Evolutionary conservation across 495 filamentous ascomycete genomes (phyloP), one percentile per base, ranked within the genome.

Genomic region (Annulohypoxylon maeteangense): DNA sequence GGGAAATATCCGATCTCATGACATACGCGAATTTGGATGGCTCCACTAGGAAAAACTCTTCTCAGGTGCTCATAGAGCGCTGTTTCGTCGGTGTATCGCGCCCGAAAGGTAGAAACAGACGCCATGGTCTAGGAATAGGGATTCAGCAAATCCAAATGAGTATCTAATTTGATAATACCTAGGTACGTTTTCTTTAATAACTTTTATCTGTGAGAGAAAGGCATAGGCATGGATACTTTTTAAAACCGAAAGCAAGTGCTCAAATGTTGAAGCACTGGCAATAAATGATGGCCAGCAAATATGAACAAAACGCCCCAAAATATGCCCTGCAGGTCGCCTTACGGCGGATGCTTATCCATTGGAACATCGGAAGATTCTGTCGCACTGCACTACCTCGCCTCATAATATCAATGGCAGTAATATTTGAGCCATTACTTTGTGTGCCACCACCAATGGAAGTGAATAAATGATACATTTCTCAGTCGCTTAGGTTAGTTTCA

Each of bases 31-130:
- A 65, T 50, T 53, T 65, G 27, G 29, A 57, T 57, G 20, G 7
- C 6, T 6, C 53, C 62, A 18, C 5, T 27, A 23, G 62, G 51
- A 31, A 36, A 57, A 48, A 57, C 56, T 27, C 12, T 65, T 12
- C 31, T 50, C 20, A 65, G n/a, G 12, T 65, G 62, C 27, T 14
- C 29, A 25, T 48, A 57, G 10, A 57, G 32, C 6, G 51, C 23
- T 18, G 51, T 56, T 40, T 65, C 62, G 20, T 65, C 62, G 10
- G 62, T 65, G 25, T 64, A 64, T 7, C 61, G 48, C n/a, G 61
- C 61, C 18, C 48, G 61, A 25, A 64, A 64, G 22, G 45, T 23
- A 14, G 29, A 36, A 12, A 50, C 44, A 14, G 27, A 16, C 2
- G 22, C 47, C 47, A 51, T 51, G 23, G 6, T 51, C 2, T n/a